Evolutionary conservation across 331 rosid genomes (phyloP), one percentile per base, ranked within the genome.

Genomic region (Cydonia oblonga): DNA sequence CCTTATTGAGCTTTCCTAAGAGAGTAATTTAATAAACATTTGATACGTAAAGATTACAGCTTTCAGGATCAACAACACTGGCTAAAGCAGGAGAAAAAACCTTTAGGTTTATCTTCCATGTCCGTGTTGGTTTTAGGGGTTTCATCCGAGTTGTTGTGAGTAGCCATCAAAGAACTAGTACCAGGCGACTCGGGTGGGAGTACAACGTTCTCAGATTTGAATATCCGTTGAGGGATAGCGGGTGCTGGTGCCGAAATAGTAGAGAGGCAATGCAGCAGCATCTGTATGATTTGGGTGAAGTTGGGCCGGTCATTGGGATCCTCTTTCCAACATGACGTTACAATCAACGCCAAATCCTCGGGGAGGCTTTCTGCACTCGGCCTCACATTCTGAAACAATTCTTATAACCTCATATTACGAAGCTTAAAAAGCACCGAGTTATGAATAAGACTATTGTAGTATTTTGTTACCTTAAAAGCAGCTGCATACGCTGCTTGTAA

Each of bases 401-500:
- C 16, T 7, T 23, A 29, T 26, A 68, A 62, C 61, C 30, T 67
- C 30, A 51, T 23, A 28, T 35, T 66, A 15, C 26, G 8, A 66
- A 12, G 58, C 22, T 4, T 35, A 20, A 30, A 22, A 38, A 22
- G 51, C 11, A 30, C 44, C 20, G 0, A 13, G 44, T 5, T 60
- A 12, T 13, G 66, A 16, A 33, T 42, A 42, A 42, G 22, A 5
- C 1, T 0, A n/a, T 19, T 22, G 28, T 7, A 1, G 7, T 2
- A 28, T 25, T 15, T 26, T 59, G 13, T 14, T 86, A 92, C 98
- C 98, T 93, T 93, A 73, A 93, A 93, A 56, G 97, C 98, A 53
- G 98, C 98, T 33, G 97, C 98, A 60, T 93, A 93, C 15, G 98
- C 98, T 3, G 97, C 97, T 75, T 93, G 98, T 58, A 93, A 79